Percentiles rank a stretch among this genome's conserved stretches.
phyloP scores from a whole-genome alignment of 768 basidiomycete genomes.

The Daedaleopsis sinensis region DNA sequence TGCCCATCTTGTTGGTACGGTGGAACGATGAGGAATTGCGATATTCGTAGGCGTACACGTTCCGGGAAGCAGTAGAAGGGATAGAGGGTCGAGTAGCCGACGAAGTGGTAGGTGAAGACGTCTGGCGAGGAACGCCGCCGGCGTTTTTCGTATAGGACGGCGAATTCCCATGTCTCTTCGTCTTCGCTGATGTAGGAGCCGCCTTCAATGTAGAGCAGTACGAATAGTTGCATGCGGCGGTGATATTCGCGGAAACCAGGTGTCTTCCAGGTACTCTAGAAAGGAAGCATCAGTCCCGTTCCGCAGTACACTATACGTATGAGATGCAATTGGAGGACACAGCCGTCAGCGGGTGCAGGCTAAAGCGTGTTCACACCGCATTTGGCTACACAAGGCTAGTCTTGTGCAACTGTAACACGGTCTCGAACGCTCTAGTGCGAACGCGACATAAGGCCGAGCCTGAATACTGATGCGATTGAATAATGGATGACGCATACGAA shows the following conservation, averaged over 20 bases:
- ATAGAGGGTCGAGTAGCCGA: conserved; percentile 93
- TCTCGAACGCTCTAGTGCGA: neutral
- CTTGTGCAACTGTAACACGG: neutral
- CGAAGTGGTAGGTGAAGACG: conserved; percentile 80
- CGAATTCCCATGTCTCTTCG: conserved; percentile 94
- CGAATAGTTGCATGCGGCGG: conserved; percentile 90
- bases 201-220: conserved; percentile 92
- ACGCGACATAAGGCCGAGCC: neutral
- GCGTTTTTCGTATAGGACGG: conserved; percentile 86
- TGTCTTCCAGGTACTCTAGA: conserved; percentile 80
- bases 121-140: conserved; percentile 55
- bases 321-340: neutral
- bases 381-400: neutral
- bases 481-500: neutral
- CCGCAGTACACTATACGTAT: neutral
- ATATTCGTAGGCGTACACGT: conserved; percentile 81
- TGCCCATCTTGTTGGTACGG: conserved; percentile 90
- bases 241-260: conserved; percentile 92
- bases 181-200: conserved; percentile 95
- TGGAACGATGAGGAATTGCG: conserved; percentile 94
- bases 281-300: conserved; percentile 8
- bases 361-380: neutral
- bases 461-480: neutral
- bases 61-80: conserved; percentile 97
- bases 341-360: neutral